Conservation (phyloP, 495 filamentous ascomycete genomes). For the Gamarada debralockiae region DNA sequence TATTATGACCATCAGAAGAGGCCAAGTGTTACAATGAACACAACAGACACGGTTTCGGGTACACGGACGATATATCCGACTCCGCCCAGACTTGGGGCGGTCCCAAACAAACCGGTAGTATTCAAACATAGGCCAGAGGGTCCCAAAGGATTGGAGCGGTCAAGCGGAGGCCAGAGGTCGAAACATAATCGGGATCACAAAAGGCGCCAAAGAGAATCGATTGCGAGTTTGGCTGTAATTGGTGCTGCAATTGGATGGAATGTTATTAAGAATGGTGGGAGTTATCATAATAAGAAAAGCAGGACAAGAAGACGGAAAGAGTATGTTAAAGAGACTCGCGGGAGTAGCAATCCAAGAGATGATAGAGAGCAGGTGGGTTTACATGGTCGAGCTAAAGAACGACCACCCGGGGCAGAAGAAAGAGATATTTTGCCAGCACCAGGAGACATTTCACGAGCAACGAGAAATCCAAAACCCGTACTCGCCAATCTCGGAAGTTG, state of each 20-base stretch:
- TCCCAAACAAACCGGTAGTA: slow-evolving; percentile 12
- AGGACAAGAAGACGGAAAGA: slow-evolving; percentile 31
- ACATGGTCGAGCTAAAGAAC: slow-evolving; percentile 19
- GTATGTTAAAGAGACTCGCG: slow-evolving; percentile 27
- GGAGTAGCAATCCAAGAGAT: slow-evolving; percentile 19
- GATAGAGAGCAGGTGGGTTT: slow-evolving; percentile 11
- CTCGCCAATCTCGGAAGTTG: slow-evolving; percentile 7
- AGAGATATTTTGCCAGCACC: slow-evolving; percentile 33
- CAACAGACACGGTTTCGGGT: too few relatives aligned
- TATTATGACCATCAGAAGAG: slow-evolving; percentile 13
- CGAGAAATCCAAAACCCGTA: slow-evolving; percentile 4
- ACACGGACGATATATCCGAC: too few relatives aligned
- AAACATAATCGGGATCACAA: slow-evolving; percentile 18
- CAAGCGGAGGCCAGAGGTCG: slow-evolving; percentile 12
- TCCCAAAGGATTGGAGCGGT: background rate
- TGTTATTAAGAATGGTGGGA: slow-evolving; percentile 19
- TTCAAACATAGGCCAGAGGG: background rate
- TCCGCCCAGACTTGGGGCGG: slow-evolving; percentile 8
- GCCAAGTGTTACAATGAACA: slow-evolving; percentile 23
- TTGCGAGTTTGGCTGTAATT: slow-evolving; percentile 24
- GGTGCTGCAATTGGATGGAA: slow-evolving; percentile 24
- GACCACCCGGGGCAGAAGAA: slow-evolving; percentile 30
- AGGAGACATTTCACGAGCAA: slow-evolving; percentile 14
- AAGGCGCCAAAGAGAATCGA: slow-evolving; percentile 18
- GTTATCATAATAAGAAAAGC: slow-evolving; percentile 20